Evolutionary conservation across 208 protist genomes (phyloP), one percentile per base, ranked within the genome.

Genomic region (Acanthamoeba sp.): DNA sequence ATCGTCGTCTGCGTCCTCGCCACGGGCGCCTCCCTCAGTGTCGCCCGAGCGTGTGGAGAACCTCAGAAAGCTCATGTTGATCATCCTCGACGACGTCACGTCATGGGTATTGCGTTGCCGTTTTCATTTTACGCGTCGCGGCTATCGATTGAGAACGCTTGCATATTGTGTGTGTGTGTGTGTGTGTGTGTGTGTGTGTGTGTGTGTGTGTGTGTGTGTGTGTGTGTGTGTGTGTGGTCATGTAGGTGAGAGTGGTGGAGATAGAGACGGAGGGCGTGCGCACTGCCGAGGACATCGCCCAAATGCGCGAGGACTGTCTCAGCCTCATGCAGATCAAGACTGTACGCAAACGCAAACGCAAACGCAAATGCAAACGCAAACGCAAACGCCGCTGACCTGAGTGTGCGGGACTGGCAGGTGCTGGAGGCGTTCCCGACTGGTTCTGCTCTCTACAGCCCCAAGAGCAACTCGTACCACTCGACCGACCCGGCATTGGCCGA

Each of bases 311-410:
- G 24, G 82, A 90, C 34, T 90, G 82, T 16, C 24, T 38, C n/a
- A 90, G 50, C 48, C 55, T 90, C 29, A 42, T 62, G 42, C 52
- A 90, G 38, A 62, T 90, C 45, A 90, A 90, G 48, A 42, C 18
- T 18, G 82, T 88, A 88, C 29, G 27, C 78, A 29, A 18, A n/a
- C 42, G 9, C 55, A 59, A 12, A 16, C 12, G 1, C 66, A 2
- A 1, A 76, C 66, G n/a, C n/a, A n/a, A n/a, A n/a, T n/a, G n/a
- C n/a, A n/a, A 20, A 76, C 66, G 5, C 36, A 22, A 9, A 73
- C 64, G 29, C n/a, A 38, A 9, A 40, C 66, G 32, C 3, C 14
- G 20, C 45, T 9, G 48, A 3, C 0, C 27, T 48, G 27, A 38
- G 18, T 20, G 29, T 62, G 10, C 4, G 12, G 42, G 4, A 0